Evolutionary conservation across 1,284 basidiomycete genomes (phyloP), one percentile per base, ranked within the genome.

Genomic region (Golubevia sp.): DNA sequence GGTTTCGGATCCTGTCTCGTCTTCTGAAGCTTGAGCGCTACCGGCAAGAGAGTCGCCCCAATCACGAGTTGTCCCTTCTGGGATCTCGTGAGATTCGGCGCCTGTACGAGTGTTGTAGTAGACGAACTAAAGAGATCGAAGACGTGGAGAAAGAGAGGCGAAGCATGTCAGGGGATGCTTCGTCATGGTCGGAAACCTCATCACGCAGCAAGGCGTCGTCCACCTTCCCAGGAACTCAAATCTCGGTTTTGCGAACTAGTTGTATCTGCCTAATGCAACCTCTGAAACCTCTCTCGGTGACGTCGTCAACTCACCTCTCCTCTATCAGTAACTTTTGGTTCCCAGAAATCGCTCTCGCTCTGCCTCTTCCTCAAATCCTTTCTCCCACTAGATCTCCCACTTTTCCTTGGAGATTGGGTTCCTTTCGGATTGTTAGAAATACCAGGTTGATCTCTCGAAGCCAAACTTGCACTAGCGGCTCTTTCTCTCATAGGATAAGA

Each of bases 51-150:
- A 5, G 5, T 34, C 30, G 4, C 30, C 30, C 30, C 30, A 34
- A 34, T 34, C 30, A 5, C 11, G 4, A n/a, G 49, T 55, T 49
- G 27, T 49, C 3, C 66, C 59, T 2, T 61, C 18, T 2, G 95
- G 95, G 49, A 97, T 85, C 74, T 97, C 93, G 75, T 89, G 89
- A 13, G 93, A 90, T 49, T 89, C 90, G 79, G 94, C 90, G 44
- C 93, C 93, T 1, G 94, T 97, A 71, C 91, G 88, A 0, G 91
- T 92, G 79, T 98, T 98, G 72, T 93, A 88, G 85, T 97, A 98
- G 86, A 91, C 94, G 81, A 97, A 92, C 91, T 97, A 80, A 2
- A 52, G 18, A 52, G 58, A 21, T 59, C 53, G 24, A 30, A 27
- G 26, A 55, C 5, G 27, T n/a, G 2, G 23, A 18, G 49, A n/a